These are phyloP conservation scores for Mycena haematopus DNA, from an alignment of 768 basidiomycete species.

Conservation along the genomic window DNA sequence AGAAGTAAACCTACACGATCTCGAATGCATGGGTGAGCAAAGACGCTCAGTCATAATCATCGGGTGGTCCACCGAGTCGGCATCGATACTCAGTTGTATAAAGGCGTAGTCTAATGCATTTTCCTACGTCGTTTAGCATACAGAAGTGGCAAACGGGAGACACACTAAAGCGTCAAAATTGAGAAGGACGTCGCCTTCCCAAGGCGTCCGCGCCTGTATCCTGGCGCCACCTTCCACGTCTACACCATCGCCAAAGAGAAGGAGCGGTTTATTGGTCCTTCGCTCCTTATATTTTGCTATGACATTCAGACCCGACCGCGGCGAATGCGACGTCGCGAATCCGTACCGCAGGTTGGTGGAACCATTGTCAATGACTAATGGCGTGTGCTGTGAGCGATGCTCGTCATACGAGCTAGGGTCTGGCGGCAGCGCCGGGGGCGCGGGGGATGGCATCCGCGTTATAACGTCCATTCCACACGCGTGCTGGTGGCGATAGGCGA, in stretches of 20 bases:
- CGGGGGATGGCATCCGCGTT: slow-evolving; percentile 32
- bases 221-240: slow-evolving; percentile 87
- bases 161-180: slow-evolving; percentile 94
- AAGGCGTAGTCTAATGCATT: slow-evolving; percentile 93
- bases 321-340: slow-evolving; percentile 66
- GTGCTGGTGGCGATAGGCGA: slow-evolving; percentile 4
- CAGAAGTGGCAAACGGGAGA: slow-evolving; percentile 28
- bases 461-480: slow-evolving; percentile 20
- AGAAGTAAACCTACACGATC: slow-evolving; percentile 66
- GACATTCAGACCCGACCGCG: slow-evolving; percentile 71
- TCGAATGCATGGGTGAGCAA: slow-evolving; percentile 86
- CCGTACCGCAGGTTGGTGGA: slow-evolving; percentile 84
- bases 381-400: slow-evolving; percentile 57
- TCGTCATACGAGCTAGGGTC: slow-evolving; percentile 54
- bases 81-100: slow-evolving; percentile 83
- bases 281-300: slow-evolving; percentile 91
- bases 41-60: slow-evolving; percentile 94
- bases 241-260: slow-evolving; percentile 88
- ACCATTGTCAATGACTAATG: slow-evolving; percentile 91
- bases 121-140: slow-evolving; percentile 66
- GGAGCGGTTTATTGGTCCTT: slow-evolving; percentile 77
- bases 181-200: slow-evolving; percentile 90
- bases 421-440: slow-evolving; percentile 41
- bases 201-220: slow-evolving; percentile 79
- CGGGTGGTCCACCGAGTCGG: slow-evolving; percentile 79